Base-by-base conservation (phyloP, 2,329 filamentous ascomycete genomes). In the Cladosporium sp. region DNA sequence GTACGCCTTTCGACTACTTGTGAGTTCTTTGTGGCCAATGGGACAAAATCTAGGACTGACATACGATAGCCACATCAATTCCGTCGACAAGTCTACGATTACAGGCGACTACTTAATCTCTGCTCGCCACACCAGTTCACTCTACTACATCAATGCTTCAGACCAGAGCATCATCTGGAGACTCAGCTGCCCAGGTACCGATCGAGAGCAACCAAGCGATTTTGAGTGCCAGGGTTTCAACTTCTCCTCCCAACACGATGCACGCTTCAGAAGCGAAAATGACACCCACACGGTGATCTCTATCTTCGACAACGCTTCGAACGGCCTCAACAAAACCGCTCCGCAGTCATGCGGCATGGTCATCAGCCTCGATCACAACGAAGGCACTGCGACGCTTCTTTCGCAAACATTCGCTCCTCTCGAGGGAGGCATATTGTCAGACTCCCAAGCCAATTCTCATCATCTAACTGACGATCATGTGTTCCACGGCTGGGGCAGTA, bases 21-120 rank as follows among this genome's bases (percentile, higher is more conserved):
- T 64, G 26, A 57, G 60, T 55, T 21, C 12, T 47, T 26, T 4
- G 41, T 21, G 4, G 10, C 30, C 6, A n/a, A 28, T 34, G n/a
- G 8, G 41, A 8, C 5, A 18, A n/a, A 5, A 6, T 44, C 38
- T 4, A 44, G 7, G 3, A 8, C 57, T 59, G 18, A 59, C 21
- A 12, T 10, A 10, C 18, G 8, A 32, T 26, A 64, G 60, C 73
- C 84, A 86, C 73, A 82, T 87, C 74, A 85, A 86, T 74, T 82
- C 83, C 47, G 74, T 86, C 41, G 83, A 84, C 71, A 85, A 85
- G 71, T 67, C 68, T 11, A 78, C 79, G 54, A 68, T 72, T 0
- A 72, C 78, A 0, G 82, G 83, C 3, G 80, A 86, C 68, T 87
- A 84, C 65, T 71, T 87, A 11, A 78, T 87, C 34, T 87, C 84